phyloP scores from a whole-genome alignment of 805 yeast genomes.

The Torulaspora quercuum region DNA sequence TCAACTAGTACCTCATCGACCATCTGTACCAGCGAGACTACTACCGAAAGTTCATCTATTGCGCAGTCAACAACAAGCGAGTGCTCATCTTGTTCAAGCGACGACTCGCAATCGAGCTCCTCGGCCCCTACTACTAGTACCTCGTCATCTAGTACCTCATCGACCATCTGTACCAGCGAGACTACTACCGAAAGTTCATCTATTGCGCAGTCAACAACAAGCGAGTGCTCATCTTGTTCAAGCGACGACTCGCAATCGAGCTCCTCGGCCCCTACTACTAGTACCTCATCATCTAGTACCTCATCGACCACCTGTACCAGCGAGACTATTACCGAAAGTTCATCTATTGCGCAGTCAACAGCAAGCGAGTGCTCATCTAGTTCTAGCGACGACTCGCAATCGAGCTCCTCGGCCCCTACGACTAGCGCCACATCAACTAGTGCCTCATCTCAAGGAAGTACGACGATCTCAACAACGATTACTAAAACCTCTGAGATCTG shows the following conservation, averaged over 20 bases:
- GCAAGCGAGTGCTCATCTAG: constrained; percentile 2
- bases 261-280: neutral
- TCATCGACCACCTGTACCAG: neutral
- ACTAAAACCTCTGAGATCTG: neutral
- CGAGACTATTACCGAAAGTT: neutral
- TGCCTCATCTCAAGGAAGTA: no score
- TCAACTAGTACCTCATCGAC: constrained; percentile 3
- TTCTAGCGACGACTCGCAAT: neutral
- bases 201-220: no score
- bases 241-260: no score
- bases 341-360: constrained; percentile 1
- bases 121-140: neutral
- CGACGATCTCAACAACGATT: constrained; percentile 1
- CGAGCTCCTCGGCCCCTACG: neutral
- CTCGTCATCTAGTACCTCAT: neutral
- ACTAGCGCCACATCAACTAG: no score
- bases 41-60: constrained; percentile 3
- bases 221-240: no score
- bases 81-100: no score
- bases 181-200: neutral
- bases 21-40: neutral
- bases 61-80: no score
- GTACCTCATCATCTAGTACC: neutral
- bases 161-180: neutral
- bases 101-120: no score